Evolutionary conservation across 2,329 filamentous ascomycete species (phyloP).

Genomic region (Esteya vermicola): DNA sequence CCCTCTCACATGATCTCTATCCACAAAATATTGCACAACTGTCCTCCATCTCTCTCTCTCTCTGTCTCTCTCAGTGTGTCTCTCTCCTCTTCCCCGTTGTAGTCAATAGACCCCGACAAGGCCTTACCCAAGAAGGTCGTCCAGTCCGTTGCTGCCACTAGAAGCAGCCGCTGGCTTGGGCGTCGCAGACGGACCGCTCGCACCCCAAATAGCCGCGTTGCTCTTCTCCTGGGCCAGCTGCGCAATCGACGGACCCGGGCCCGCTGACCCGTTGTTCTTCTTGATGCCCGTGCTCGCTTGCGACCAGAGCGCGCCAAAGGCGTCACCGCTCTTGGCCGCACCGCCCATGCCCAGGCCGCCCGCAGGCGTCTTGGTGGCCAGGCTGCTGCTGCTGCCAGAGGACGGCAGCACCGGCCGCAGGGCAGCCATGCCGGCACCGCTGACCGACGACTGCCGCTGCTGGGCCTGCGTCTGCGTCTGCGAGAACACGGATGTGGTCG

Average conservation of each 20-base stretch:
- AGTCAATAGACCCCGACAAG: too few relatives aligned
- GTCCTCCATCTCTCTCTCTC: not conserved
- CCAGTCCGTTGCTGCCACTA: constrained; percentile 21
- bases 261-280: constrained; percentile 48
- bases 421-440: constrained; percentile 14
- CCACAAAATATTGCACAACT: not conserved
- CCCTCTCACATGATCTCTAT: not conserved
- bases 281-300: constrained; percentile 60
- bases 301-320: constrained; percentile 79
- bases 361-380: not conserved
- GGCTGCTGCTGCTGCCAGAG: too few relatives aligned
- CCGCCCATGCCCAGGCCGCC: constrained; percentile 28
- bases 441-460: constrained; percentile 10
- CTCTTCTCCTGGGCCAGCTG: constrained; percentile 98
- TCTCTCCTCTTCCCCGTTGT: not conserved
- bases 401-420: constrained; percentile 9
- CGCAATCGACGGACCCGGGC: constrained; percentile 68
- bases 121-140: constrained; percentile 32
- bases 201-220: constrained; percentile 85
- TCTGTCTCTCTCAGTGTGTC: not conserved
- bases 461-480: constrained; percentile 3
- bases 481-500: constrained; percentile 12
- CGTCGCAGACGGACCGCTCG: constrained; percentile 24
- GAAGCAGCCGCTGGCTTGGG: constrained; percentile 16
- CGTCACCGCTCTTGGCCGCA: constrained; percentile 50